Conservation (phyloP, 2,329 filamentous ascomycete genomes). For the Aspergillus sp. region DNA sequence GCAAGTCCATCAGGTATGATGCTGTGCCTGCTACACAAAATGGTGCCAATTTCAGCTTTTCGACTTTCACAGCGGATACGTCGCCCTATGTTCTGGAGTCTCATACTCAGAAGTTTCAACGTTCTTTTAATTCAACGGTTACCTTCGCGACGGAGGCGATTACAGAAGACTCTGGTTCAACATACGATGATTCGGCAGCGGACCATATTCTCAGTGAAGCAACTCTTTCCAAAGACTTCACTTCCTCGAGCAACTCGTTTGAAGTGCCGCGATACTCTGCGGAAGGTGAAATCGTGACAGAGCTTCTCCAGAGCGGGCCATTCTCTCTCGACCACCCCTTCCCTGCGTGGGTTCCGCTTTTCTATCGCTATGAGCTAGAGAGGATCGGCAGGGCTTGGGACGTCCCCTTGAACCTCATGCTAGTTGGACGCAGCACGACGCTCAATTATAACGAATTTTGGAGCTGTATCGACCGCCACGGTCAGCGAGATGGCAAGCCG, state of each 20-base stretch:
- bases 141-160: conserved; percentile 29
- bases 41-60: conserved; percentile 23
- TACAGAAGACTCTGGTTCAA: conserved; percentile 24
- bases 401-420: conserved; percentile 28
- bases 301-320: conserved; percentile 34
- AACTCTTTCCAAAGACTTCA: not conserved
- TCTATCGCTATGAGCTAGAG: conserved; percentile 41
- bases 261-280: conserved; percentile 15
- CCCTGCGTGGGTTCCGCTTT: conserved; percentile 28
- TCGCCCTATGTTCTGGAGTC: conserved; percentile 19
- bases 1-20: conserved; percentile 20
- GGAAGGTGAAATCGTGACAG: conserved; percentile 25
- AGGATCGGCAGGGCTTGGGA: conserved; percentile 32
- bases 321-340: conserved; percentile 33
- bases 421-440: conserved; percentile 25
- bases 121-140: conserved; percentile 26
- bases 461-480: conserved; percentile 30
- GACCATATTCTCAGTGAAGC: conserved; percentile 19
- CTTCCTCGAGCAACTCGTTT: not conserved
- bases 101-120: conserved; percentile 8
- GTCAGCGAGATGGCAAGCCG: conserved; percentile 20
- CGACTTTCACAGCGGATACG: conserved; percentile 14
- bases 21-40: conserved; percentile 11
- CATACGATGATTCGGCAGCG: conserved; percentile 28
- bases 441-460: conserved; percentile 34